Percentiles rank a stretch among this genome's conserved stretches.
Conservation (phyloP, 148 eudicot species). For the Rhododendron griersonianum region DNA sequence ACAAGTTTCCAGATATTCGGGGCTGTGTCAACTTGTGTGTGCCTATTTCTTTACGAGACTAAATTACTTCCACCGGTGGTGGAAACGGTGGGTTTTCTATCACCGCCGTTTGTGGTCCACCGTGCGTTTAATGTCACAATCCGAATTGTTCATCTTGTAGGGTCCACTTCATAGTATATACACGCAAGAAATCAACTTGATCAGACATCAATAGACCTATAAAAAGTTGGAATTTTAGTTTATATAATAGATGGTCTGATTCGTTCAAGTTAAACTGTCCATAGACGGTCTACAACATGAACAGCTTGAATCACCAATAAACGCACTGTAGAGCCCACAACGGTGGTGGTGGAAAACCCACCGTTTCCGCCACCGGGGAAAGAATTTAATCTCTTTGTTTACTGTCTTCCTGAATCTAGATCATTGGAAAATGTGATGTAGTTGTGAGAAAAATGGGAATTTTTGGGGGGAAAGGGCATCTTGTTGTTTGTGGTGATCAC, state of each 20-base stretch:
- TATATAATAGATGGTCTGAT: background rate
- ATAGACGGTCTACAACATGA: no score
- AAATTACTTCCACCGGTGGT: background rate
- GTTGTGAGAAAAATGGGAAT: background rate
- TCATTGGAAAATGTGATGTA: background rate
- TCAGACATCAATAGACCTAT: background rate
- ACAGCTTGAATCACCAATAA: no score
- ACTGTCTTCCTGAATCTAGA: background rate
- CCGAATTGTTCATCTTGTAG: background rate
- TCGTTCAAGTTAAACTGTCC: background rate
- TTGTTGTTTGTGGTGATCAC: background rate
- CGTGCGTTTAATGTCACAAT: background rate
- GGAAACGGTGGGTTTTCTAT: no score
- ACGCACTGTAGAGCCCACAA: background rate
- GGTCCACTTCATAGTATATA: background rate
- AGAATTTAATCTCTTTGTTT: background rate
- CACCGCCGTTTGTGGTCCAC: background rate
- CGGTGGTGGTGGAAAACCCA: background rate
- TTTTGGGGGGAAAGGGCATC: background rate
- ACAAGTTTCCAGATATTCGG: background rate
- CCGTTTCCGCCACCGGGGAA: background rate
- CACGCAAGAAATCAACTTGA: background rate
- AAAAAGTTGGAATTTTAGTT: background rate
- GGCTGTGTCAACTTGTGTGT: background rate
- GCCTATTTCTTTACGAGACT: no score